Base-by-base conservation (phyloP, 1,139 yeast genomes). In the Geotrichum klebahnii region DNA sequence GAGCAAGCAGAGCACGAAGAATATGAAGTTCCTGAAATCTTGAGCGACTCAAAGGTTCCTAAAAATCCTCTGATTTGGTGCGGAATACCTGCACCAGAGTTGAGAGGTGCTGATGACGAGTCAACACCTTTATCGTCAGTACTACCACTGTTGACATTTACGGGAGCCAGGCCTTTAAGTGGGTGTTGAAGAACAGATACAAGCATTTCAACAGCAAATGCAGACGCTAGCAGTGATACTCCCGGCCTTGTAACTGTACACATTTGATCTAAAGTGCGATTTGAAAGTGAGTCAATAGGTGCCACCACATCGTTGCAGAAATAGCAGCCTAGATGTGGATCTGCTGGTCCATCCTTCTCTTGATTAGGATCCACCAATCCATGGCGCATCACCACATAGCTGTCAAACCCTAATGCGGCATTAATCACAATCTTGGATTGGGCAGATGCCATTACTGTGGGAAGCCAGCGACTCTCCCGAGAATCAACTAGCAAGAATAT, bases 181-280 rank as follows among this genome's bases (percentile, higher is more conserved):
- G 80, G 80, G 58, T 82, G 84, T 64, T 92, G 97, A 41, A 88
- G 63, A 0, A 86, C 59, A 0, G 95, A 80, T 0, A 87, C 84
- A 56, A 87, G 65, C 10, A 94, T 69, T 63, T 92, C 98, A 0
- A 88, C 95, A 0, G 96, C 96, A 39, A 82, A 70, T 0, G 97
- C 80, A 0, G 96, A 78, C 0, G 98, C 97, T 67, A 88, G 71
- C 61, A 85, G 71, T 0, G 98, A 96, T 0, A 84, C 90, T 0
- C 99, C 98, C 0, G 99, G 98, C 41, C 98, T 72, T 0, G 98
- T 92, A 0, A 92, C 98, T 0, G 98, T 92, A 64, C 99, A 92
- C 97, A 92, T 92, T 66, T 92, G 97, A 67, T 92, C 99, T 54
- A 92, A 70, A 0, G 97, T 85, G 47, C 96, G 73, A 61, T 89